Evolutionary conservation across 148 eudicot species (phyloP).

Genomic region (Fagopyrum esculentum): DNA sequence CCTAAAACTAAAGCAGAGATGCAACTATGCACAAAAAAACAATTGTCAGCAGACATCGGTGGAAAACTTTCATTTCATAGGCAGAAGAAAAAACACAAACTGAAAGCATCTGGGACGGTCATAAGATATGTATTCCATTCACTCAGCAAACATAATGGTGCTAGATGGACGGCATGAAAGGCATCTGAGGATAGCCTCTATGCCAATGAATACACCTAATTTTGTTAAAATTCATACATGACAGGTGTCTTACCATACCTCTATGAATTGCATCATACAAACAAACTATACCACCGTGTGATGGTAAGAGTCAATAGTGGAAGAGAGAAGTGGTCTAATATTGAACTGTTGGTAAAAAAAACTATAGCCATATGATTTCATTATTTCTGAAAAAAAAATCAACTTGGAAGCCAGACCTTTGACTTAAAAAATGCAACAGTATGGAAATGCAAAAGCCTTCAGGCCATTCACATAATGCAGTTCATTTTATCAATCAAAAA

Average conservation of each 20-base stretch:
- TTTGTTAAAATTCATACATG: background rate
- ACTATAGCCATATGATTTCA: too few species aligned
- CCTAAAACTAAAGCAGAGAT: background rate
- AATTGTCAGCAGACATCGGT: background rate
- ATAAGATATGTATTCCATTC: background rate
- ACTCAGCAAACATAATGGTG: background rate
- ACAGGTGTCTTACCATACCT: background rate
- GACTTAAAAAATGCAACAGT: background rate
- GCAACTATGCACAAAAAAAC: background rate
- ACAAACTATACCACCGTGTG: background rate
- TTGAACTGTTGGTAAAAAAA: too few species aligned
- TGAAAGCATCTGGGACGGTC: background rate
- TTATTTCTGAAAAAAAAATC: background rate
- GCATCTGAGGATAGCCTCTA: background rate
- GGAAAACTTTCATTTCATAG: background rate
- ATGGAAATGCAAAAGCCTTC: background rate
- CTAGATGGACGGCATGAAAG: background rate
- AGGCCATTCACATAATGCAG: background rate
- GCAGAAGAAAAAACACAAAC: background rate
- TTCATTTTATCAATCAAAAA: background rate
- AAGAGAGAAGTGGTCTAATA: background rate
- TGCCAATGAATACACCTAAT: background rate
- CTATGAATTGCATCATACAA: too few species aligned
- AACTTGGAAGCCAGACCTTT: background rate
- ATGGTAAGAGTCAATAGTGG: background rate